phyloP scores from a whole-genome alignment of 306 rosid genomes.

The Pterocarpus macrocarpus region DNA sequence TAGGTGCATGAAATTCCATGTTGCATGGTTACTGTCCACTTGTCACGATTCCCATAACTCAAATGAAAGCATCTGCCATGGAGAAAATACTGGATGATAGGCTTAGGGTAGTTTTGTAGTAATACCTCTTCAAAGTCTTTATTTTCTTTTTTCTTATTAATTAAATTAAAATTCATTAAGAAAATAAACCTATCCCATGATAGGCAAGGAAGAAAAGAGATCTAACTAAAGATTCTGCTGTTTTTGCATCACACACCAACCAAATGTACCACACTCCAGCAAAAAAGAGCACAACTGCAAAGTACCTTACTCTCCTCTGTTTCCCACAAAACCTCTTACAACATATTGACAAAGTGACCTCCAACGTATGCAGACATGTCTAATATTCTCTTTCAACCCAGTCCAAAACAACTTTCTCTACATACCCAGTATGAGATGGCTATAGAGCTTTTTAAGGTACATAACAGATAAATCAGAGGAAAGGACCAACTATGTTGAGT shows the following conservation, averaged over 20 bases:
- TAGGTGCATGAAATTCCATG: background rate
- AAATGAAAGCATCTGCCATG: background rate
- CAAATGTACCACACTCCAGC: background rate
- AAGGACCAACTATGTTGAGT: background rate
- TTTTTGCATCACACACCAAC: background rate
- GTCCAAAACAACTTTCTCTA: background rate
- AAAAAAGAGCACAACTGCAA: background rate
- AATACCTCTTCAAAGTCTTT: background rate
- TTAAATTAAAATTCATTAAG: too few relatives aligned
- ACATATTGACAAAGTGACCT: background rate
- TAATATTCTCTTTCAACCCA: background rate
- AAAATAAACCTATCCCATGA: background rate
- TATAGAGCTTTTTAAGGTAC: too few relatives aligned
- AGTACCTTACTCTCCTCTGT: background rate
- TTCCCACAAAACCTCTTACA: background rate
- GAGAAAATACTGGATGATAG: constrained; percentile 10
- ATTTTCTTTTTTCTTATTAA: too few relatives aligned
- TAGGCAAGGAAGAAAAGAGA: background rate
- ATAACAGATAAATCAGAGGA: background rate
- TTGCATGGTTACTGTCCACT: constrained; percentile 2
- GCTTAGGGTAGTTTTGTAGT: background rate
- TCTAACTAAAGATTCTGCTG: background rate
- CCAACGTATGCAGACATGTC: background rate
- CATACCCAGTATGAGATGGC: background rate
- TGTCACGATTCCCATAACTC: background rate